Base-by-base conservation (phyloP, 805 yeast genomes). In the Cyberlindnera japonica region DNA sequence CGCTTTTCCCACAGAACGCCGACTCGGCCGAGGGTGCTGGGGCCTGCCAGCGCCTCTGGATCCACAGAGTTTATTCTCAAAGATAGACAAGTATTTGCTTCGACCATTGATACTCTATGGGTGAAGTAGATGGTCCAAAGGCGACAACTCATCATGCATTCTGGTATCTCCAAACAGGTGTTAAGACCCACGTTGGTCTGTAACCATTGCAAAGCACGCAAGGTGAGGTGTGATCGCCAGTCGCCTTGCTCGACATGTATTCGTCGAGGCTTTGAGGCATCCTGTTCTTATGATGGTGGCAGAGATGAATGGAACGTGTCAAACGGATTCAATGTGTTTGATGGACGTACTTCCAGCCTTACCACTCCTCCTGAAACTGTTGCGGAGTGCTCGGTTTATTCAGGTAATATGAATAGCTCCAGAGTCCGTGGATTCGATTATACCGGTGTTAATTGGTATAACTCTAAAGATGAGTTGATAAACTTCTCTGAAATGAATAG, bases 211-310 rank as follows among this genome's bases (percentile, higher is more conserved):
- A 35, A 36, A 19, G 11, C 28, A 9, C 29, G 40, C 17, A 41
- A 41, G 18, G 44, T 41, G 15, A 35, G 33, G 19, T 41, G 44
- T 27, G 37, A 41, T 38, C 24, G 40, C 3, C 20, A 31, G 19
- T 15, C 26, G 2, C 44, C 44, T 2, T 41, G 44, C 35, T 30
- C 39, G 3, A 5, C 37, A 2, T 41, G 44, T 33, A 23, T 41
- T 20, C 36, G 37, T 13, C 24, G 44, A 17, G 44, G 44, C 2
- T 28, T 16, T 15, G 33, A 33, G 12, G 9, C n/a, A 4, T 21
- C 26, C 10, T 40, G 44, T 21, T 16, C 19, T 5, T 40, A 41
- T 19, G 29, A 18, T 4, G 16, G 15, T 4, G 29, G 6, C 19
- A 6, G 15, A 17, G 22, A n/a, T n/a, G n/a, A n/a, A n/a, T n/a